Evolutionary conservation across 768 basidiomycete genomes (phyloP).

Genomic region (Mrakia gelida): DNA sequence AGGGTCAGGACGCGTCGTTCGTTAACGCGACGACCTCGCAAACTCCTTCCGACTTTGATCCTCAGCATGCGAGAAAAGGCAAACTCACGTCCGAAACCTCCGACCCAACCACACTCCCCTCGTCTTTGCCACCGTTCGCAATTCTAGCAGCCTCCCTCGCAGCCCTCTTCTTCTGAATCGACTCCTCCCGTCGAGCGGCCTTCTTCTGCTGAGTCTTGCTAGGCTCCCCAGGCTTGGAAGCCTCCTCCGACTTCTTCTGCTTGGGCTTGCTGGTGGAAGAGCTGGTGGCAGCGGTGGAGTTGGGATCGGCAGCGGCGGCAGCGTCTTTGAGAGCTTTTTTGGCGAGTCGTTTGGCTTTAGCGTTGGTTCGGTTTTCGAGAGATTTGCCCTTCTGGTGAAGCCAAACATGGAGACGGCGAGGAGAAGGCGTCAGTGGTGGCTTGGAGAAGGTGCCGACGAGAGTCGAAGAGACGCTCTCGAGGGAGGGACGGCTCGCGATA

Average conservation of each 20-base stretch:
- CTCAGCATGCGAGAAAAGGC: no score
- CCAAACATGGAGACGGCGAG: background rate
- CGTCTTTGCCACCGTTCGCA: background rate
- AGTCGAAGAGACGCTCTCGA: no score
- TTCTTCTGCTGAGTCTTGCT: conserved; percentile 22
- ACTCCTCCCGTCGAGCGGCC: background rate
- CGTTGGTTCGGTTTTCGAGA: background rate
- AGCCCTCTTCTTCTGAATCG: background rate
- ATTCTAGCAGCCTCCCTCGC: background rate
- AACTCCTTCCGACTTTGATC: background rate
- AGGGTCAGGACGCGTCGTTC: background rate
- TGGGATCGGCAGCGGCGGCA: background rate
- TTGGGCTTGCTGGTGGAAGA: background rate
- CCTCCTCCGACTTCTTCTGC: background rate
- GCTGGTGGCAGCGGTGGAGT: background rate
- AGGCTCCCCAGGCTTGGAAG: background rate
- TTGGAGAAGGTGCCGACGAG: background rate
- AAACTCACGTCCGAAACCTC: background rate
- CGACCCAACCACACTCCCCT: background rate
- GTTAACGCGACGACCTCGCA: no score
- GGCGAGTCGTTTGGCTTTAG: conserved; percentile 17
- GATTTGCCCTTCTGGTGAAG: background rate
- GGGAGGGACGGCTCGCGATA: background rate
- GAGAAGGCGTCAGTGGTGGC: background rate
- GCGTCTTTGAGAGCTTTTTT: conserved; percentile 5